phyloP scores from a whole-genome alignment of 441 rosid species.

The Croton laevigatus region DNA sequence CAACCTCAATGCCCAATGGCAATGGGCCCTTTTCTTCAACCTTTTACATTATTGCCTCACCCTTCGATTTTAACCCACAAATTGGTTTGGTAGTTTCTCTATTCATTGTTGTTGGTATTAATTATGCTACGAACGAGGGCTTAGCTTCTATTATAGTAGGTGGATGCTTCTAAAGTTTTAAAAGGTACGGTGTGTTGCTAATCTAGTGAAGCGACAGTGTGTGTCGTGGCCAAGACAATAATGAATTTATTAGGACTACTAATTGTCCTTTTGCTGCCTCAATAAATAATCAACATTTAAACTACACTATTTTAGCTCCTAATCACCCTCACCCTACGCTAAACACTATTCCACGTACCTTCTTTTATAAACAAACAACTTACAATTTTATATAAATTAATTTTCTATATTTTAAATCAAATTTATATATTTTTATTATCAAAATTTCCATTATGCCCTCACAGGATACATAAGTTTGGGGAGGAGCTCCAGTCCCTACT shows the following conservation, averaged over 20 bases:
- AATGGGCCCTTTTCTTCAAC: neutral
- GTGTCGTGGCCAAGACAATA: neutral
- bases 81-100: too few species aligned
- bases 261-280: conserved; percentile 2
- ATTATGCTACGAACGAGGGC: neutral
- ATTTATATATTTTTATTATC: too few species aligned
- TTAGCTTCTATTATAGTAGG: neutral
- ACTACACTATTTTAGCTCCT: neutral
- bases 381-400: too few species aligned
- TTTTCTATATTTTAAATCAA: too few species aligned
- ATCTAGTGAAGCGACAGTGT: neutral
- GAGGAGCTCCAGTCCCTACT: too few species aligned
- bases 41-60: too few species aligned
- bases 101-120: too few species aligned
- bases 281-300: neutral
- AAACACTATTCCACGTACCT: neutral
- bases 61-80: too few species aligned
- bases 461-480: too few species aligned
- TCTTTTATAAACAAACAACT: too few species aligned
- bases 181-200: neutral
- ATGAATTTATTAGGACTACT: neutral
- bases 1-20: neutral
- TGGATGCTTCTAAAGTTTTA: neutral
- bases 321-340: neutral
- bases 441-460: too few species aligned